These are phyloP conservation scores for Novymonas esmeraldas DNA, from an alignment of 208 protist genomes.

Conservation along the genomic window DNA sequence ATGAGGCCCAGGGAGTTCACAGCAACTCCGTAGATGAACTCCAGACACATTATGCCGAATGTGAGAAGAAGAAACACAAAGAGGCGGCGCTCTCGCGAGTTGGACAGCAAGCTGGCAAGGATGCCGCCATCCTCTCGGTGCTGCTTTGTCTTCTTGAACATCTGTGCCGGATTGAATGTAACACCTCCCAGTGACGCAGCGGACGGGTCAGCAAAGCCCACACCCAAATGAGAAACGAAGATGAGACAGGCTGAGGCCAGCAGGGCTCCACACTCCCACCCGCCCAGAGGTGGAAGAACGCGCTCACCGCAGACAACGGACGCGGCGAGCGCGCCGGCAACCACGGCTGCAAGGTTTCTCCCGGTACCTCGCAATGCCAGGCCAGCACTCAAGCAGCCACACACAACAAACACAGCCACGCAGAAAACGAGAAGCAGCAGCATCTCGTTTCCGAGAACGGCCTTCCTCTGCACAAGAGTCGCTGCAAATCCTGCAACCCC, in stretches of 20 bases:
- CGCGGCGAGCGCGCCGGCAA: not conserved
- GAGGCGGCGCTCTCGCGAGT: constrained; percentile 52
- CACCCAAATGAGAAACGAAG: constrained; percentile 9
- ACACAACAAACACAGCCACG: not conserved
- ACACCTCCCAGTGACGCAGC: not conserved
- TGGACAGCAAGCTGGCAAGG: constrained; percentile 15
- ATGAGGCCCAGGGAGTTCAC: constrained; percentile 92
- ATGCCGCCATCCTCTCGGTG: constrained; percentile 1
- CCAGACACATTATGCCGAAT: constrained; percentile 78
- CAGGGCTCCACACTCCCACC: constrained; percentile 14
- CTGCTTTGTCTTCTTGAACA: constrained; percentile 20
- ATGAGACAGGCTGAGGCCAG: not conserved
- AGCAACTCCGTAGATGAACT: constrained; percentile 80
- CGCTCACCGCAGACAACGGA: constrained; percentile 1
- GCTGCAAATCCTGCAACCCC: constrained; percentile 14
- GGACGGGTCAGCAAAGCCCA: constrained; percentile 4
- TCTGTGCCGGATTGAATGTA: constrained; percentile 15
- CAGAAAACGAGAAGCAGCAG: constrained; percentile 13
- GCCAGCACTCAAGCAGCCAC: not conserved
- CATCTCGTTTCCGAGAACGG: constrained; percentile 14
- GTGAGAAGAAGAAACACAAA: constrained; percentile 78
- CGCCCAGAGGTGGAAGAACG: constrained; percentile 7
- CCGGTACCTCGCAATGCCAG: not conserved
- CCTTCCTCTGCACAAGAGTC: constrained; percentile 10
- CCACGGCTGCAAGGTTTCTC: not conserved